These are phyloP conservation scores for Auricularia sp. DNA, from an alignment of 768 basidiomycete species.

Conservation along the genomic window DNA sequence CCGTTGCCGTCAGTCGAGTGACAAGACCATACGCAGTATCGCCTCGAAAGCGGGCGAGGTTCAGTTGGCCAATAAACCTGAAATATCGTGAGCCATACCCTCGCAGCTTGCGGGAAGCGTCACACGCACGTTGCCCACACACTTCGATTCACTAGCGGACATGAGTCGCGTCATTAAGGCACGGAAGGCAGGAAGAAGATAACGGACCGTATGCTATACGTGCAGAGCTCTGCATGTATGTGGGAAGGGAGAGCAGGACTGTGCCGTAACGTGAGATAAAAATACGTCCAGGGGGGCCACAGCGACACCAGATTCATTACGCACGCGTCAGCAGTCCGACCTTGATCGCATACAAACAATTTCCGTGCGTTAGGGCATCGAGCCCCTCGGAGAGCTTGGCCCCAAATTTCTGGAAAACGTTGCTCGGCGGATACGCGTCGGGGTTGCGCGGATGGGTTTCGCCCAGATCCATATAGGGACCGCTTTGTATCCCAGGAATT, in stretches of 20 bases:
- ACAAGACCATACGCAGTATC: slow-evolving; percentile 63
- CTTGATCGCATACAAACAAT: slow-evolving; percentile 60
- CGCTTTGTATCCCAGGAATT: slow-evolving; percentile 46
- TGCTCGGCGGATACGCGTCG: slow-evolving; percentile 61
- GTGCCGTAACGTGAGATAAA: not conserved
- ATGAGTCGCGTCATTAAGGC: slow-evolving; percentile 4
- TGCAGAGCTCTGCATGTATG: slow-evolving; percentile 44
- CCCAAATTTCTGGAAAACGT: slow-evolving; percentile 43
- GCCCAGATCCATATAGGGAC: slow-evolving; percentile 40
- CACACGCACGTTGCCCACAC: slow-evolving; percentile 58
- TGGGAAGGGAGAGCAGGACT: slow-evolving; percentile 53
- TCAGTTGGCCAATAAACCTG: slow-evolving; percentile 69
- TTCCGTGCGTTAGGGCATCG: slow-evolving; percentile 40
- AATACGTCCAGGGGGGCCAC: no score
- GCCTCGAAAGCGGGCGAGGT: slow-evolving; percentile 59
- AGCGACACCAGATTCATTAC: slow-evolving; percentile 4
- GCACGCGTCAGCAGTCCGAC: slow-evolving; percentile 53
- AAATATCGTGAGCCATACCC: not conserved
- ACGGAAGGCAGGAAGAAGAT: not conserved
- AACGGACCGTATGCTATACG: slow-evolving; percentile 49
- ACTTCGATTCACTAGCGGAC: slow-evolving; percentile 42
- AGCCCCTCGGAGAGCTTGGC: slow-evolving; percentile 32
- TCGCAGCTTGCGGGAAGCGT: not conserved
- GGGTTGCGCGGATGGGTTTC: slow-evolving; percentile 52
- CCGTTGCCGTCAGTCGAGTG: slow-evolving; percentile 52